Evolutionary conservation across 2,329 filamentous ascomycete genomes (phyloP).

Genomic region (Penicillium sp.): DNA sequence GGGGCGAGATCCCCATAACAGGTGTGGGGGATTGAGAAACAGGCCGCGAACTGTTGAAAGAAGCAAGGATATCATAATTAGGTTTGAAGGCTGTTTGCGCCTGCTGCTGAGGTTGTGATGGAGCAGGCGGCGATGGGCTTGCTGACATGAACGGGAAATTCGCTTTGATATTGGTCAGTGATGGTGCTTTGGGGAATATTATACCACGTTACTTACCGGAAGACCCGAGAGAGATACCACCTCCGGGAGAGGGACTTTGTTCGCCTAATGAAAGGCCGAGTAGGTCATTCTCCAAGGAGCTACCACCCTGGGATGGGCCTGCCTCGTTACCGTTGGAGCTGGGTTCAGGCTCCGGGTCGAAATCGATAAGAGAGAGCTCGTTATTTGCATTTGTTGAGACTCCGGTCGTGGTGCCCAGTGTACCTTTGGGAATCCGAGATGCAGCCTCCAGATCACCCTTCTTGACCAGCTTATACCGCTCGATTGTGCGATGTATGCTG

Average conservation of each 20-base stretch:
- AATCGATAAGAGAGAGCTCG: constrained; percentile 91
- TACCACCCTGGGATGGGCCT: constrained; percentile 51
- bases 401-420: constrained; percentile 65
- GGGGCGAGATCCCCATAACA: constrained; percentile 41
- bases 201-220: constrained; percentile 45
- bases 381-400: constrained; percentile 66
- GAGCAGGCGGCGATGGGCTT: constrained; percentile 20
- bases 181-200: neutral
- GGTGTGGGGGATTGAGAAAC: constrained; percentile 52
- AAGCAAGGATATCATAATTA: constrained; percentile 58
- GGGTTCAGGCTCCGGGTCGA: constrained; percentile 58
- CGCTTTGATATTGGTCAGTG: constrained; percentile 9
- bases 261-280: constrained; percentile 81
- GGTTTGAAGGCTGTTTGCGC: constrained; percentile 50
- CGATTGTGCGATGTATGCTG: constrained; percentile 94
- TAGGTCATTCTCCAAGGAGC: constrained; percentile 82
- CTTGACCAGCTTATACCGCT: constrained; percentile 93
- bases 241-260: constrained; percentile 67
- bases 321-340: constrained; percentile 47
- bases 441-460: constrained; percentile 87
- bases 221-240: constrained; percentile 80
- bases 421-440: constrained; percentile 78
- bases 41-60: constrained; percentile 48
- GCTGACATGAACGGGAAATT: constrained; percentile 40
- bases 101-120: constrained; percentile 38